Evolutionary conservation across 2,329 filamentous ascomycete species (phyloP).

Genomic region (Proliferodiscus dingleyae): DNA sequence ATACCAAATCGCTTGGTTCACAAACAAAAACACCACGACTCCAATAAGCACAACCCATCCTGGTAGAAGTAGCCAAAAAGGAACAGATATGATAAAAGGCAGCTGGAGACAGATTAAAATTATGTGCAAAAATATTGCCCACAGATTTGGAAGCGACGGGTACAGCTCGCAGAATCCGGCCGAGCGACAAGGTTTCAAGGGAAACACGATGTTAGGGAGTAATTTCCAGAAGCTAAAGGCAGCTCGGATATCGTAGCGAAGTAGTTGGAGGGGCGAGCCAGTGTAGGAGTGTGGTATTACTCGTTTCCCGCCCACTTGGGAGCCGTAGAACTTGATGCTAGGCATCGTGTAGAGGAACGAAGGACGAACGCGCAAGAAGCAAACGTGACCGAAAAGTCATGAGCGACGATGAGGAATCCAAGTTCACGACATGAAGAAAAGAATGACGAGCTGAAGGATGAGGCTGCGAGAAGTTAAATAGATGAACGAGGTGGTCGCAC

Average conservation of each 20-base stretch:
- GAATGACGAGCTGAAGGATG: background rate
- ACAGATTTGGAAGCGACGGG: constrained; percentile 50
- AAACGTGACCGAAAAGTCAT: background rate
- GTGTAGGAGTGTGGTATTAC: constrained; percentile 59
- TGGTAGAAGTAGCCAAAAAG: constrained; percentile 44
- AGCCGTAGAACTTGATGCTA: constrained; percentile 51
- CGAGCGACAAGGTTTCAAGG: constrained; percentile 47
- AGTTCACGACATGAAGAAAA: background rate
- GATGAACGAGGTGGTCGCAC: too few relatives aligned
- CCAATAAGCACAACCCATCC: constrained; percentile 42
- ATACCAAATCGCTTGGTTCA: constrained; percentile 48
- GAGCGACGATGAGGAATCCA: background rate
- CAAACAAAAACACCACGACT: constrained; percentile 40
- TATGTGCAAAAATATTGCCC: constrained; percentile 52
- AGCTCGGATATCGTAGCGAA: constrained; percentile 36
- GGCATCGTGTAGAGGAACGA: constrained; percentile 27
- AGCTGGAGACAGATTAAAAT: constrained; percentile 56
- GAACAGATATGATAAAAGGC: constrained; percentile 54
- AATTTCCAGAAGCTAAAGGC: constrained; percentile 31
- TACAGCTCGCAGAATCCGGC: constrained; percentile 60
- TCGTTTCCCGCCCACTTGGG: constrained; percentile 52
- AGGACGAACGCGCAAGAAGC: background rate
- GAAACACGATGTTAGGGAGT: constrained; percentile 57
- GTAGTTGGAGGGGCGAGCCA: constrained; percentile 35
- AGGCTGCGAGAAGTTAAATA: too few relatives aligned